phyloP scores from a whole-genome alignment of 768 basidiomycete species.

The Floccularia luteovirens region DNA sequence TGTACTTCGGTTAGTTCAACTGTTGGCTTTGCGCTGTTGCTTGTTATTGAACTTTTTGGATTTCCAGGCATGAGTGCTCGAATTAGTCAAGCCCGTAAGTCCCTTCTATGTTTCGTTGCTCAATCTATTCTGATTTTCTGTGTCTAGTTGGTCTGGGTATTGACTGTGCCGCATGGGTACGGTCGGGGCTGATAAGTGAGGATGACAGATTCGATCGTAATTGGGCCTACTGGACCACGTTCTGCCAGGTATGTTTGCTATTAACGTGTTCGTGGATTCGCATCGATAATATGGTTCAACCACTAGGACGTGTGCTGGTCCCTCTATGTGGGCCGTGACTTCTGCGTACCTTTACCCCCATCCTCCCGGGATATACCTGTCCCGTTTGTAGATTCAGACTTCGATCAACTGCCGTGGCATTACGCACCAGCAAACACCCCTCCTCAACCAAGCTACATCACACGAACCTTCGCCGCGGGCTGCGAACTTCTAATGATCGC shows the following conservation, averaged over 20 bases:
- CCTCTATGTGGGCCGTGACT: constrained; percentile 58
- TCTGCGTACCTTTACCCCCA: constrained; percentile 33
- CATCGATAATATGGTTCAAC: neutral
- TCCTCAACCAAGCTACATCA: constrained; percentile 31
- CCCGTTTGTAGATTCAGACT: constrained; percentile 40
- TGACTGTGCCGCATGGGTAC: constrained; percentile 52
- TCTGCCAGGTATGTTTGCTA: constrained; percentile 33
- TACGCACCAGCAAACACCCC: constrained; percentile 30
- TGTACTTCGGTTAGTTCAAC: constrained; percentile 34
- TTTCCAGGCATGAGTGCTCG: constrained; percentile 47
- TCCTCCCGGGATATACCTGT: constrained; percentile 30
- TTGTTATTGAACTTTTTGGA: constrained; percentile 5
- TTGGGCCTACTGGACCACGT: constrained; percentile 55
- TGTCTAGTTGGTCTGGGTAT: constrained; percentile 45
- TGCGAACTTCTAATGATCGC: constrained; percentile 43
- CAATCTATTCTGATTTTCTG: constrained; percentile 2
- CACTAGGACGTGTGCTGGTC: constrained; percentile 56
- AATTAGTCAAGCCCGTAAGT: constrained; percentile 53
- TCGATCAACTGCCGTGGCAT: constrained; percentile 39
- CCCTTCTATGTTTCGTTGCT: neutral
- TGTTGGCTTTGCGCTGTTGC: neutral
- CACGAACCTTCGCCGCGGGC: constrained; percentile 40
- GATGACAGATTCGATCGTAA: constrained; percentile 49
- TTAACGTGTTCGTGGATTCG: neutral
- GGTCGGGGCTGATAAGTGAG: constrained; percentile 39